phyloP scores from a whole-genome alignment of 805 yeast species.

The Ogataea pilisensis region DNA sequence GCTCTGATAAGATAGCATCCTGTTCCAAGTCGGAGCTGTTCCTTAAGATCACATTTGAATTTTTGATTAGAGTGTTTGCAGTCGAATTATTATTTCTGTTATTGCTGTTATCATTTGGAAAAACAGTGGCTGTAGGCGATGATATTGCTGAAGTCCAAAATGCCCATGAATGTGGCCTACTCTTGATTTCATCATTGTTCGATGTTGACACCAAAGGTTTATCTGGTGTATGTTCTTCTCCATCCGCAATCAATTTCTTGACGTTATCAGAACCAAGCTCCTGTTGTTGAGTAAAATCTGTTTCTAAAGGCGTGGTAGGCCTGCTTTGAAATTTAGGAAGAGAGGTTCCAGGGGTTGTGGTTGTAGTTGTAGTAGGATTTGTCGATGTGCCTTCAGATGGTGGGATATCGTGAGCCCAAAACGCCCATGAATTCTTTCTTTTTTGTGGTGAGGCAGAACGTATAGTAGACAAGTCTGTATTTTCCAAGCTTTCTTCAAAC shows the following conservation, averaged over 20 bases:
- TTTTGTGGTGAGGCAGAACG: not conserved
- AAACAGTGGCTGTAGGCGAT: no score
- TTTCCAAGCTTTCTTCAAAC: slow-evolving; percentile 13
- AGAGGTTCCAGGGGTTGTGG: no score
- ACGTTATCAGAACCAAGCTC: slow-evolving; percentile 4
- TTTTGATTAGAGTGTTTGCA: not conserved
- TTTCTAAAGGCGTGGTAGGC: no score
- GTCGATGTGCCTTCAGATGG: not conserved
- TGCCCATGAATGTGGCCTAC: slow-evolving; percentile 26
- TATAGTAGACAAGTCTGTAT: not conserved
- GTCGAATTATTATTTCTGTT: not conserved
- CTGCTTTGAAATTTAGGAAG: no score
- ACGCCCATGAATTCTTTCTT: slow-evolving; percentile 25
- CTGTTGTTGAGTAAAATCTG: not conserved
- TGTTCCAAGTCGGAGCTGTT: not conserved
- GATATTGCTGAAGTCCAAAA: slow-evolving; percentile 20
- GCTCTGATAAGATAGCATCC: slow-evolving; percentile 24
- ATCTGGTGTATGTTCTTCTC: slow-evolving; percentile 5
- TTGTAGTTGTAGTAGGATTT: not conserved
- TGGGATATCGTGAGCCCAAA: slow-evolving; percentile 17
- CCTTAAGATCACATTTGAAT: not conserved
- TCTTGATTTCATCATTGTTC: slow-evolving; percentile 2
- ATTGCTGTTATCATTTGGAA: no score
- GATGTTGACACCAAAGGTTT: not conserved
- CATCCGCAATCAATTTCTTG: slow-evolving; percentile 13